phyloP scores from a whole-genome alignment of 768 basidiomycete species.

The Pleurotus salmoneostramineus region DNA sequence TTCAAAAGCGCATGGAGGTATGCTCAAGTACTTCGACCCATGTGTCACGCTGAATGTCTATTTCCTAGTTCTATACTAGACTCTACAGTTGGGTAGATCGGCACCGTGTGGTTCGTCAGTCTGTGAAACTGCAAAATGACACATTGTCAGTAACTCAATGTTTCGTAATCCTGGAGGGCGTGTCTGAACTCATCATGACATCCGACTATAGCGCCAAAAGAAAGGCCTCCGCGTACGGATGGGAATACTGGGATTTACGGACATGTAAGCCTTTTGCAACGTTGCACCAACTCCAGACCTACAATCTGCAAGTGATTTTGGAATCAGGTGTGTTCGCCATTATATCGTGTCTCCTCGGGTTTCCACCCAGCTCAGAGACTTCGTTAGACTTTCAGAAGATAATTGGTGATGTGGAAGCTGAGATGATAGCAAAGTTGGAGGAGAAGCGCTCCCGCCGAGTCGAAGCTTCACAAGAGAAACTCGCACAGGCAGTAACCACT shows the following conservation, averaged over 20 bases:
- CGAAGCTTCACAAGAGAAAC: slow-evolving; percentile 17
- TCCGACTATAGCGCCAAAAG: slow-evolving; percentile 25
- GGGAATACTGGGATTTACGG: slow-evolving; percentile 37
- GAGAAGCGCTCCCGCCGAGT: slow-evolving; percentile 18
- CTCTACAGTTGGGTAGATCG: slow-evolving; percentile 18
- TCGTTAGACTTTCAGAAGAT: background rate
- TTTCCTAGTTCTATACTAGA: slow-evolving; percentile 18
- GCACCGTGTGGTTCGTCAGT: background rate
- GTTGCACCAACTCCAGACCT: slow-evolving; percentile 32
- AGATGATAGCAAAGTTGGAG: slow-evolving; percentile 17
- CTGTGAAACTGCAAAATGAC: slow-evolving; percentile 11
- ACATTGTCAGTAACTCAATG: slow-evolving; percentile 15
- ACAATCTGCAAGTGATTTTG: slow-evolving; percentile 32
- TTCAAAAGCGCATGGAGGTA: slow-evolving; percentile 2
- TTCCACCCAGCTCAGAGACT: background rate
- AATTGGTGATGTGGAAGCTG: slow-evolving; percentile 16
- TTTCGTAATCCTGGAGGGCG: background rate
- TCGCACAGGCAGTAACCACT: slow-evolving; percentile 30
- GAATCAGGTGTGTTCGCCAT: slow-evolving; percentile 26
- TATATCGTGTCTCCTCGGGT: background rate
- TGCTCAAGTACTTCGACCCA: background rate
- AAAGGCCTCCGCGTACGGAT: slow-evolving; percentile 36
- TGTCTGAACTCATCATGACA: background rate
- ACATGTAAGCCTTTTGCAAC: slow-evolving; percentile 32
- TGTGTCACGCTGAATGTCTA: background rate